These are phyloP conservation scores for Chalciporus sp. DNA, from an alignment of 1,284 basidiomycete species.

Conservation along the genomic window DNA sequence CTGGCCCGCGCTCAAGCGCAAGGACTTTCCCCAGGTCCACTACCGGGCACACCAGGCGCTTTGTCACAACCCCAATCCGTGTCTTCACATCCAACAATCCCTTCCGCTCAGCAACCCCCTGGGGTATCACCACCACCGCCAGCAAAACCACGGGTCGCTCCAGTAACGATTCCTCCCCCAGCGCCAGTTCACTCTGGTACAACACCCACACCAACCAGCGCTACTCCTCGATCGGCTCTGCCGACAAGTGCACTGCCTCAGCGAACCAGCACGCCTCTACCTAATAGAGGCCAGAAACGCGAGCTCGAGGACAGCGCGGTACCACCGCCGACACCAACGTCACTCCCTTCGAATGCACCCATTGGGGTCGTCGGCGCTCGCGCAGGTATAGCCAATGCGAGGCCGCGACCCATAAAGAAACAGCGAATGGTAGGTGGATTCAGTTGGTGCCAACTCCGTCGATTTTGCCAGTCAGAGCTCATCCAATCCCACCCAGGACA, in stretches of 20 bases:
- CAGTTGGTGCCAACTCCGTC: not conserved
- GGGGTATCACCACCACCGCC: slow-evolving; percentile 35
- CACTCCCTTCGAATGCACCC: slow-evolving; percentile 31
- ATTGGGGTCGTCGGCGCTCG: slow-evolving; percentile 47
- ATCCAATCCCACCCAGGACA: slow-evolving; percentile 34
- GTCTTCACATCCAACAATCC: slow-evolving; percentile 32
- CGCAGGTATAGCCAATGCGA: slow-evolving; percentile 54
- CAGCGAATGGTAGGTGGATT: slow-evolving; percentile 61
- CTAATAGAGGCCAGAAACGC: slow-evolving; percentile 52
- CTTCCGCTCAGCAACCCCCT: slow-evolving; percentile 27
- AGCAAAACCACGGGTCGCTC: slow-evolving; percentile 41
- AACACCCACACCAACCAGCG: slow-evolving; percentile 33
- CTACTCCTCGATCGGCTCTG: slow-evolving; percentile 35
- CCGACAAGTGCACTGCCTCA: slow-evolving; percentile 27
- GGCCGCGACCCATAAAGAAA: slow-evolving; percentile 75
- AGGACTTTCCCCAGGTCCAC: slow-evolving; percentile 28
- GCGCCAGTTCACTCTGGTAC: slow-evolving; percentile 16
- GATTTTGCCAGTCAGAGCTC: slow-evolving; percentile 10
- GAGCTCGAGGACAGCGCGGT: slow-evolving; percentile 42
- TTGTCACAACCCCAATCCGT: slow-evolving; percentile 32
- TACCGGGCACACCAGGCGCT: slow-evolving; percentile 28
- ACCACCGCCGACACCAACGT: slow-evolving; percentile 23
- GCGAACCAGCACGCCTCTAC: slow-evolving; percentile 20
- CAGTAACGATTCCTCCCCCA: slow-evolving; percentile 35
- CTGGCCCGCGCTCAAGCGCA: slow-evolving; percentile 64